These are phyloP conservation scores for Hanseniaspora clermontiae DNA, from an alignment of 805 yeast genomes.

Conservation along the genomic window DNA sequence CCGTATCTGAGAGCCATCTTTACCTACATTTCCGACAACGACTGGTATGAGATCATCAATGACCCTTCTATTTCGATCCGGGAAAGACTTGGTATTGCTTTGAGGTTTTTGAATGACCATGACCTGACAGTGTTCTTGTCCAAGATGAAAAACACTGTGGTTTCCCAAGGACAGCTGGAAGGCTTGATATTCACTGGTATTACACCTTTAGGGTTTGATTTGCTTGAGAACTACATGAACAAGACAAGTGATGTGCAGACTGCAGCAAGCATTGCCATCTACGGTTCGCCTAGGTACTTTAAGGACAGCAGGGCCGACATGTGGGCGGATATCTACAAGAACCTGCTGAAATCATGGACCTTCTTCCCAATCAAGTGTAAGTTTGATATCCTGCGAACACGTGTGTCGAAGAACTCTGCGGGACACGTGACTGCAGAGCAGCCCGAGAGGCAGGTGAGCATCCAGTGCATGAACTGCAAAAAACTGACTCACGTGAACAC, in stretches of 20 bases:
- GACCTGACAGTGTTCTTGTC: constrained; percentile 63
- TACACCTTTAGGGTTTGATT: constrained; percentile 68
- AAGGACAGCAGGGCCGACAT: constrained; percentile 55
- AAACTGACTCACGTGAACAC: constrained; percentile 43
- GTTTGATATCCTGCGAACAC: constrained; percentile 69
- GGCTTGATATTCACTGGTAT: constrained; percentile 87
- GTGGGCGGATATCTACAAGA: constrained; percentile 66
- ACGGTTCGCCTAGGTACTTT: constrained; percentile 76
- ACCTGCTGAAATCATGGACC: constrained; percentile 65
- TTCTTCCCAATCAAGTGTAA: constrained; percentile 66
- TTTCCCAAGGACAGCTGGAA: constrained; percentile 71
- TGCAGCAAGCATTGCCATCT: constrained; percentile 67
- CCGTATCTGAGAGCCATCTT: constrained; percentile 86
- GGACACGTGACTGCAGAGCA: constrained; percentile 39
- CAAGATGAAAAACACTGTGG: constrained; percentile 57
- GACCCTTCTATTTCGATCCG: constrained; percentile 78
- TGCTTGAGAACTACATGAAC: constrained; percentile 77
- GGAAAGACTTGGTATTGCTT: constrained; percentile 82
- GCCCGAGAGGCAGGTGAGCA: constrained; percentile 59
- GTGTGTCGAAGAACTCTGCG: constrained; percentile 40
- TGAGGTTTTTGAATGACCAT: constrained; percentile 68
- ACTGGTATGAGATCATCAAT: constrained; percentile 92
- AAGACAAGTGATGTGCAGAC: constrained; percentile 85
- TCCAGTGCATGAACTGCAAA: constrained; percentile 76
- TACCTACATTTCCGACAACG: constrained; percentile 85